Base-by-base conservation (phyloP, 1,139 yeast species). In the Blastobotrys illinoisensis region DNA sequence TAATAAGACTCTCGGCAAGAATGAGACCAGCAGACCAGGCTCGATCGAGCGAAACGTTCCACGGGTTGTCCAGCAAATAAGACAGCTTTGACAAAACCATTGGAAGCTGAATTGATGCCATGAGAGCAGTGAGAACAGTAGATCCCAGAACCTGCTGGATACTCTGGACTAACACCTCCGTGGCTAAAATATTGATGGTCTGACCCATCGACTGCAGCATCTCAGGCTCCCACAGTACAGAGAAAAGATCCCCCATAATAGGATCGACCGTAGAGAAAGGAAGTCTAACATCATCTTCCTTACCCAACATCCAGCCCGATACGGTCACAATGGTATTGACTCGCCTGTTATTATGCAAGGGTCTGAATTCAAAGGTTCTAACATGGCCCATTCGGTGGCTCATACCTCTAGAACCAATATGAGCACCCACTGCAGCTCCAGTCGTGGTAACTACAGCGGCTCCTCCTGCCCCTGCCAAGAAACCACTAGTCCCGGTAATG, bases 211-310 rank as follows among this genome's bases (percentile, higher is more conserved):
- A 88, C 59, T 83, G 87, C 64, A 95, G 81, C 95, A 95, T 88
- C 64, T 95, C 99, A 0, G 99, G 99, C 69, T 95, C 99, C 99
- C 99, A 95, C 49, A 88, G 74, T 14, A 95, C 76, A 0, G 98
- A 89, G 65, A 87, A 87, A 63, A 93, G 74, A 70, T 95, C 99
- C 11, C 99, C 99, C 95, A 93, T 90, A 0, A 91, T 88, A 0
- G 99, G 99, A 68, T 95, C 99, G 5, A 93, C 87, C 0, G 99
- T 93, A 1, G 97, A 88, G 67, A 91, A 95, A 2, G 99, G 99
- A 59, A 95, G 78, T 67, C 99, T 79, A 14, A 95, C 95, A 79
- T 95, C 99, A 82, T 95, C 99, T 62, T 86, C 82, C 59, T 83
- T 85, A 69, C 97, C 96, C 58, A 86, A 85, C 95, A 93, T 90